Percentiles rank a stretch among this genome's conserved stretches.
Evolutionary conservation across 148 eudicot species (phyloP).

Genomic region (Vaccinium darrowii): DNA sequence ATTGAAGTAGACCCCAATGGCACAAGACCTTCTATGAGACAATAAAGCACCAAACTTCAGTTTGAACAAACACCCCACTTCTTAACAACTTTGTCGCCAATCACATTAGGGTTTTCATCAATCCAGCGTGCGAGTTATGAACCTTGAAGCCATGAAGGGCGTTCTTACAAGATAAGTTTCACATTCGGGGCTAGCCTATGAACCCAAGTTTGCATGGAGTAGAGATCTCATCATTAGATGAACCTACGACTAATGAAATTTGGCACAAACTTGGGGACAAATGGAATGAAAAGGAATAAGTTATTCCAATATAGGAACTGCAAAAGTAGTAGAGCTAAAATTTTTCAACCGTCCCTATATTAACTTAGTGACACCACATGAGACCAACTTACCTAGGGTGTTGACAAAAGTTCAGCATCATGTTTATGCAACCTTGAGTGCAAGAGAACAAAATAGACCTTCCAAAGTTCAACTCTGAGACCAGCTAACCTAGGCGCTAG

Average conservation of each 20-base stretch:
- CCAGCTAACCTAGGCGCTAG: slow-evolving; percentile 76
- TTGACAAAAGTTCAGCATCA: slow-evolving; percentile 65
- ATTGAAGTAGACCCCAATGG: too few relatives aligned
- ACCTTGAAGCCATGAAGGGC: neutral
- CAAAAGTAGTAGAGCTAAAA: neutral
- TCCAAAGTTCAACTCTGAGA: slow-evolving; percentile 92
- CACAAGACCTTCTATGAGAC: too few relatives aligned
- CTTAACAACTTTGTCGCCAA: too few relatives aligned
- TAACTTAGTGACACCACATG: neutral
- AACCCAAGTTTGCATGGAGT: neutral
- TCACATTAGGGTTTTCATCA: too few relatives aligned
- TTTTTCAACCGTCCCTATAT: neutral
- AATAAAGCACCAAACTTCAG: too few relatives aligned
- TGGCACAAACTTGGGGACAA: neutral
- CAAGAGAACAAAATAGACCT: slow-evolving; percentile 80
- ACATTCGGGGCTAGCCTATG: neutral
- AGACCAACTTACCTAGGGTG: slow-evolving; percentile 53
- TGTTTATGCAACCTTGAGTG: slow-evolving; percentile 75
- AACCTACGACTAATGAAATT: neutral
- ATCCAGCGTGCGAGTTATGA: neutral
- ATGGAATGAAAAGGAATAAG: neutral
- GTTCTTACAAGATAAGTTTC: neutral
- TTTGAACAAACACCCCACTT: too few relatives aligned
- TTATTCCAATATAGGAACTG: neutral
- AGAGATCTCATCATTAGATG: neutral